Evolutionary conservation across 768 basidiomycete species (phyloP).

Genomic region (Rhodosporidiobolus odoratus): DNA sequence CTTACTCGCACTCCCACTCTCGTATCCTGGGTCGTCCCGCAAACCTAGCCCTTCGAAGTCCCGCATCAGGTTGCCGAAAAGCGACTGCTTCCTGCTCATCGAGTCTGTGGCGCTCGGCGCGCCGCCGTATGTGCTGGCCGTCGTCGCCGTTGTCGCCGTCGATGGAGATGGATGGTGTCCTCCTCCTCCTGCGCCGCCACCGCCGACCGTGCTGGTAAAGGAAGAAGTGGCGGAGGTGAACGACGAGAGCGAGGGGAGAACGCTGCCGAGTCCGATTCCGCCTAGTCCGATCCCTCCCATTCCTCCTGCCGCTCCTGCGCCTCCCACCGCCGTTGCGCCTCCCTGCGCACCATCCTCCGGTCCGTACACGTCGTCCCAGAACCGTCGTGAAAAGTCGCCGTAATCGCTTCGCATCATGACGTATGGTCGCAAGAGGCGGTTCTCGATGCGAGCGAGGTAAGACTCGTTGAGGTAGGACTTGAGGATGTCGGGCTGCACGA

Average conservation of each 20-base stretch:
- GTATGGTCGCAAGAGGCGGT: constrained; percentile 79
- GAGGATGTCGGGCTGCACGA: constrained; percentile 89
- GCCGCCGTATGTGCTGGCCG: neutral
- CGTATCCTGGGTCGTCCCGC: constrained; percentile 8
- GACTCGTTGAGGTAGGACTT: constrained; percentile 86
- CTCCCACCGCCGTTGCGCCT: neutral
- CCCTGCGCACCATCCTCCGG: neutral
- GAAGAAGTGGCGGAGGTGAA: neutral
- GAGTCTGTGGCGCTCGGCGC: neutral
- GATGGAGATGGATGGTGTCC: neutral
- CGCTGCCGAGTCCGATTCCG: neutral
- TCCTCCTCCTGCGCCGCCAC: neutral
- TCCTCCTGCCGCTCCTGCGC: neutral
- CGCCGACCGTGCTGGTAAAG: neutral
- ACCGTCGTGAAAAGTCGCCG: constrained; percentile 42
- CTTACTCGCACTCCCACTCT: neutral
- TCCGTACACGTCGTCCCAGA: constrained; percentile 41
- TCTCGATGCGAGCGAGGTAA: constrained; percentile 85
- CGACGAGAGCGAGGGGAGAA: constrained; percentile 3
- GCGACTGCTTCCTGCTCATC: constrained; percentile 17
- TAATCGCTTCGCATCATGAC: constrained; percentile 86
- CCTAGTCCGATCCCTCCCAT: neutral
- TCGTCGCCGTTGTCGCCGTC: neutral
- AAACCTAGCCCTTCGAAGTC: constrained; percentile 32
- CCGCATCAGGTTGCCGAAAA: constrained; percentile 28